Conservation (phyloP, 2,329 filamentous ascomycete genomes). For the Beauveria sp. region DNA sequence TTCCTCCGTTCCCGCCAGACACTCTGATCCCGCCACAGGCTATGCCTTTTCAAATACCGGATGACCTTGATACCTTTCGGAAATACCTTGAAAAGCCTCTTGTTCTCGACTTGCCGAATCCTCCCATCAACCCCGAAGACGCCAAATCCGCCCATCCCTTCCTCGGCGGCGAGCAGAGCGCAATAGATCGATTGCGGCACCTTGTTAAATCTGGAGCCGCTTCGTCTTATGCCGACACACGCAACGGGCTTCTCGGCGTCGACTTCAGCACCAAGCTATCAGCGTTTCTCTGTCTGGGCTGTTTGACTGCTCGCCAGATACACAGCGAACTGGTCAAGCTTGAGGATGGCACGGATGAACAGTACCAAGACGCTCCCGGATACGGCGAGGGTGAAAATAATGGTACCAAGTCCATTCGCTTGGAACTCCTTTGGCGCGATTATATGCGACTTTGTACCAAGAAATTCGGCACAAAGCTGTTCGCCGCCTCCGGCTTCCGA, state of each 20-base stretch:
- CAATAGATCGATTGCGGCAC: slow-evolving; percentile 49
- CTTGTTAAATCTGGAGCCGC: slow-evolving; percentile 55
- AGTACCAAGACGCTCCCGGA: slow-evolving; percentile 37
- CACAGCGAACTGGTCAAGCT: slow-evolving; percentile 61
- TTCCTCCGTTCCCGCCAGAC: slow-evolving; percentile 50
- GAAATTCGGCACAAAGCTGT: slow-evolving; percentile 61
- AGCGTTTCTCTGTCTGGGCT: slow-evolving; percentile 64
- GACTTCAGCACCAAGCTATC: slow-evolving; percentile 74
- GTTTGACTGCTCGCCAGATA: slow-evolving; percentile 64
- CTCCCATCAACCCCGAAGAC: slow-evolving; percentile 44
- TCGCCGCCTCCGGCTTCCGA: slow-evolving; percentile 57
- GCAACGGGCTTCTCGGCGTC: slow-evolving; percentile 62
- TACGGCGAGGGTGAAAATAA: slow-evolving; percentile 66
- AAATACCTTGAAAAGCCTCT: slow-evolving; percentile 52
- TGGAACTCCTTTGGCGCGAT: slow-evolving; percentile 71
- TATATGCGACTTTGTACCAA: slow-evolving; percentile 71
- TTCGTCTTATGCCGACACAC: slow-evolving; percentile 58
- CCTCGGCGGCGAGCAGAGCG: slow-evolving; percentile 57
- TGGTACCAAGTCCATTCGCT: slow-evolving; percentile 61
- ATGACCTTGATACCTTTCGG: slow-evolving; percentile 44
- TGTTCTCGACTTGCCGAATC: slow-evolving; percentile 38
- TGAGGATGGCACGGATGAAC: slow-evolving; percentile 51
- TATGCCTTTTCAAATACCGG: slow-evolving; percentile 56
- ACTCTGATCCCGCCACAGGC: slow-evolving; percentile 48
- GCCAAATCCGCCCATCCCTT: slow-evolving; percentile 58